Base-by-base conservation (phyloP, 2,329 filamentous ascomycete species). In the Curvularia sp. region DNA sequence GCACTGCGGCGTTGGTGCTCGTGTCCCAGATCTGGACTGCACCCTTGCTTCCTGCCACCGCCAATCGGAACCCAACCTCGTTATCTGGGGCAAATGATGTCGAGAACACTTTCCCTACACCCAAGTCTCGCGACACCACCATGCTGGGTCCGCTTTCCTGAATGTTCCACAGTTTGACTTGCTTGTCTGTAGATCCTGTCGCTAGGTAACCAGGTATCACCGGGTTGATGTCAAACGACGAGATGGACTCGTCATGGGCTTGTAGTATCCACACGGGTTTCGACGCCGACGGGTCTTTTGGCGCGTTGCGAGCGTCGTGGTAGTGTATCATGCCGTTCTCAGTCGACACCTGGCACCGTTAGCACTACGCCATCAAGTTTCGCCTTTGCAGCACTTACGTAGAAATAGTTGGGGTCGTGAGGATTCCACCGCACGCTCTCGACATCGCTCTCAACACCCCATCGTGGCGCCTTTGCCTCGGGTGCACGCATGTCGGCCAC, bases 401-500 rank as follows among this genome's bases (percentile, higher is more conserved):
- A 99, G 82, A 99, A 99, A 82, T 86, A 93, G 83, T 97, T 96
- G 5, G 89, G 82, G 77, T 97, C 88, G 77, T 98, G 94, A 15
- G 92, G 90, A 79, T 99, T 91, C 94, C 95, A 99, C 67, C 87
- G 86, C 36, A 98, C 88, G 62, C 87, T 90, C 82, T 99, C 95
- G 39, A 99, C 93, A 73, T 99, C 95, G 76, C 91, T 93, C 80
- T 97, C 94, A 2, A 98, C 94, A 27, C 91, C 92, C 92, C 95
- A 98, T 70, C 91, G 86, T 12, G 92, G 89, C 21, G 84, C 87
- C 75, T 90, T 89, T 45, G 91, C 89, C 53, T 93, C 91, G 13
- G 94, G 93, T 21, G 94, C 91, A 65, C 95, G 87, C 94, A 99
- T 97, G 75, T 99, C 95, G 3, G 92, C 91, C n/a, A 92, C 93